phyloP scores from a whole-genome alignment of 2,329 filamentous ascomycete species.

The Dichotomopilus funicola region DNA sequence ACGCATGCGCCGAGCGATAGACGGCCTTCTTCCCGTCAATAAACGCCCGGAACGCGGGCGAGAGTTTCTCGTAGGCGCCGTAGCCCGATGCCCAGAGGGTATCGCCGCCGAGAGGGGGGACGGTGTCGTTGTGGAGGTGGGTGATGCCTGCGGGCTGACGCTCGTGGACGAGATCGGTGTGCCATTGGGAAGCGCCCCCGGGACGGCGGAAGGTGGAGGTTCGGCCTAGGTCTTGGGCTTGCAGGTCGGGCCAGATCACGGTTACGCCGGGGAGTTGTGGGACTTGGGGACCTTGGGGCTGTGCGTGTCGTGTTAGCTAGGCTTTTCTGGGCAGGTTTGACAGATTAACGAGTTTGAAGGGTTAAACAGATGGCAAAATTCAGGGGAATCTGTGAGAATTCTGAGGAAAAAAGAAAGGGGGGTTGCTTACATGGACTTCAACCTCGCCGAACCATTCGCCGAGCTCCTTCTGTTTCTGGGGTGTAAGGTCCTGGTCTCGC shows the following conservation, averaged over 20 bases:
- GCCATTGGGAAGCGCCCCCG: constrained; percentile 3
- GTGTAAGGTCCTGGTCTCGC: constrained; percentile 1
- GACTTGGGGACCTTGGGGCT: constrained; percentile 4
- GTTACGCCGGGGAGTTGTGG: constrained; percentile 1
- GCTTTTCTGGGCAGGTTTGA: background rate
- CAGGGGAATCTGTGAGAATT: too few species aligned
- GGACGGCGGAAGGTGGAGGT: constrained; percentile 3
- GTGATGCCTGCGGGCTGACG: constrained; percentile 4
- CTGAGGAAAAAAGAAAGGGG: background rate
- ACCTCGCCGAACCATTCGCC: constrained; percentile 3
- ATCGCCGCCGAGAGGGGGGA: constrained; percentile 2
- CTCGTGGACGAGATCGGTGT: constrained; percentile 5
- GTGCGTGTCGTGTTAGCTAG: background rate
- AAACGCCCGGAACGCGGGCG: constrained; percentile 3
- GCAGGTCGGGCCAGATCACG: constrained; percentile 4
- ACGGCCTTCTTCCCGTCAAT: constrained; percentile 6
- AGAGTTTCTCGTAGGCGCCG: constrained; percentile 5
- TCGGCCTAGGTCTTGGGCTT: background rate
- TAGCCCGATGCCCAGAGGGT: constrained; percentile 7
- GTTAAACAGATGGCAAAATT: too few species aligned
- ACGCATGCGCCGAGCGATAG: constrained; percentile 4
- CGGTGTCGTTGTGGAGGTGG: constrained; percentile 4
- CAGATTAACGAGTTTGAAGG: background rate
- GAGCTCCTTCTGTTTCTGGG: constrained; percentile 4
- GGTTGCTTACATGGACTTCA: constrained; percentile 4